Base-by-base conservation (phyloP, 495 filamentous ascomycete species). In the Cudoniella acicularis region DNA sequence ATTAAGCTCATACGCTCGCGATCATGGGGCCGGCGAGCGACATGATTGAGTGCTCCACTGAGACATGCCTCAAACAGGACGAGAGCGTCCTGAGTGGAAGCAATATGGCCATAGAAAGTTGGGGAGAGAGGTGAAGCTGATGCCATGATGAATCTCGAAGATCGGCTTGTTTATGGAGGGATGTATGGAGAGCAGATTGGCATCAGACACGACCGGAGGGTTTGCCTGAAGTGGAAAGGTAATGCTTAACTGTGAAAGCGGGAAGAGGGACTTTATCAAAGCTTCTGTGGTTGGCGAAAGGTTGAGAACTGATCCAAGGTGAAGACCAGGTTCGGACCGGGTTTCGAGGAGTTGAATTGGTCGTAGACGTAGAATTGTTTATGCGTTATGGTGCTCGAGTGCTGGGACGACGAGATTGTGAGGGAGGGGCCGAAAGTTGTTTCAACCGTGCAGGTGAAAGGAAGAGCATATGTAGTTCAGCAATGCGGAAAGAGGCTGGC, bases 21-120 rank as follows among this genome's bases (percentile, higher is more conserved):
- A 60, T 97, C 92, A 64, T 93, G 89, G 0, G 92, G 92, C 22
- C 92, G 83, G 21, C 92, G 87, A 10, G 87, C 83, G 13, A 91
- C 85, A 69, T 92, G 89, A 25, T 79, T 78, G 13, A 94, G 72
- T 4, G 72, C 68, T 10, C 91, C 90, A 13, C 75, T 77, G 52
- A 94, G 78, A 64, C 86, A 88, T 0, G 84, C 86, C 66, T 91
- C 86, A 66, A 93, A 89, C 10, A 94, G 76, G 11, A 89, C 75
- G 53, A 92, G 71, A 0, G 87, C 89, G 73, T 93, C 90, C 45
- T 86, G 79, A 0, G 87, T 92, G 42, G 83, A 87, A 20, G 76
- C 77, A 59, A 92, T 79, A 63, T 85, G 84, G n/a, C 87, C 87
- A 20, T 67, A 69, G 69, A 82, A 88, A 22, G 87, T 87, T 1